Evolutionary conservation across 352 stramenopile species (phyloP), one percentile per base, ranked within the genome.

Genomic region (Phytophthora kernoviae): DNA sequence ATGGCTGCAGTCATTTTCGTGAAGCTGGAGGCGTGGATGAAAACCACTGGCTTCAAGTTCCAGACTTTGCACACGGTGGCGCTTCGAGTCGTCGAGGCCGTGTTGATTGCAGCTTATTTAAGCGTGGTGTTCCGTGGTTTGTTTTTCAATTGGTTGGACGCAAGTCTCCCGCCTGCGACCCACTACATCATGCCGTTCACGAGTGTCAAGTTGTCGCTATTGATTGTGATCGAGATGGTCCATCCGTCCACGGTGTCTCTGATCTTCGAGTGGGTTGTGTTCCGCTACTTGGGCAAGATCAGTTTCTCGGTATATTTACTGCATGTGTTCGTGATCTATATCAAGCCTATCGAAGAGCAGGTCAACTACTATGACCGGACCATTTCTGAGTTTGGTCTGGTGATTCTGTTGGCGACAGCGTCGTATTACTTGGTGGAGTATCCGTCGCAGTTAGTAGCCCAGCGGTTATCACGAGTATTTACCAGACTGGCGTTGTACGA

Each of bases 231-330:
- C 17, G 67, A 75, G 57, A 58, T 75, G 49, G 20, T 75, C 15
- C 40, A 47, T 21, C 61, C 61, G 2, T 67, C 56, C 1, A 39
- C 49, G 5, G 10, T 76, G 0, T 65, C 62, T 3, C 39, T 32
- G 2, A 27, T 58, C 41, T 56, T 76, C 49, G 67, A 76, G 62
- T 75, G 56, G 62, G 48, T 53, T 17, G 11, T 68, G 18, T 12
- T 72, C 7, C 42, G 34, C 37, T 72, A 60, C 54, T 48, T 51
- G 5, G 67, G 67, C 47, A 71, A 75, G 46, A 48, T 75, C 50
- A 68, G 67, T 50, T 76, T 60, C 57, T 76, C 67, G 0, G 61
- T 71, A 30, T 75, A 75, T 32, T 22, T 75, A 41, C 61, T 75
- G 2, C 66, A 75, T 45, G 54, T 21, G 21, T 75, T 65, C 32